Evolutionary conservation across 2,329 filamentous ascomycete species (phyloP).

Genomic region (Exophiala sideris): DNA sequence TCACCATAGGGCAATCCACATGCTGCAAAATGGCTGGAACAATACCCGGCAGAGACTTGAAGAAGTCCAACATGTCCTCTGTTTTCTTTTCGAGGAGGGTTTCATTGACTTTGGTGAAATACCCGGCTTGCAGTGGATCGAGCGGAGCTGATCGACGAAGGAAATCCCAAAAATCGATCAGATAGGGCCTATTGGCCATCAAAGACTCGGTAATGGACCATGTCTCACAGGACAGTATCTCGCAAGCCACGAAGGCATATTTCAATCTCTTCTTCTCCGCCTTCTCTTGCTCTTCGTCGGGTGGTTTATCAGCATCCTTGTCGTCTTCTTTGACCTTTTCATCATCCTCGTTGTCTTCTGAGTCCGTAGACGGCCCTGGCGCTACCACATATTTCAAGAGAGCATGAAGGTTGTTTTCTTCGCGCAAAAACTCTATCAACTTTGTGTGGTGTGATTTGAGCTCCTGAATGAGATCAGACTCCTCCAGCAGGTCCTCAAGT

Average conservation of each 20-base stretch:
- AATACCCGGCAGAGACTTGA: conserved; percentile 78
- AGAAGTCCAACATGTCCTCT: conserved; percentile 88
- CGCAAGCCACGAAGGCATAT: conserved; percentile 89
- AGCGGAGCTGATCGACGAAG: conserved; percentile 78
- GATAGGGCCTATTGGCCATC: conserved; percentile 73
- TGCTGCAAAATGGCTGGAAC: conserved; percentile 84
- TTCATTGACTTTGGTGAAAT: conserved; percentile 99
- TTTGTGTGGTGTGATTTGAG: conserved; percentile 98
- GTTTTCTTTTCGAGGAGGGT: conserved; percentile 97
- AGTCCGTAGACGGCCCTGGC: conserved; percentile 55
- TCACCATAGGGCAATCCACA: conserved; percentile 95
- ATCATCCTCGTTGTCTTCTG: conserved; percentile 49
- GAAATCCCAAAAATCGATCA: conserved; percentile 89
- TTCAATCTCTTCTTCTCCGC: conserved; percentile 87
- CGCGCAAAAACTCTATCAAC: conserved; percentile 90
- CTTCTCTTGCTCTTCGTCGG: conserved; percentile 59
- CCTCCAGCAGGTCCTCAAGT: conserved; percentile 91
- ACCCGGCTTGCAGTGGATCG: conserved; percentile 89
- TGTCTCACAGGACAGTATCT: conserved; percentile 90
- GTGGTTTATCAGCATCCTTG: conserved; percentile 30
- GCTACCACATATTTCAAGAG: conserved; percentile 90
- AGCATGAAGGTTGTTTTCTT: conserved; percentile 77
- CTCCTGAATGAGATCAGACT: conserved; percentile 94
- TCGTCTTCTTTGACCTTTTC: conserved; percentile 31
- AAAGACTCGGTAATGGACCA: conserved; percentile 95